phyloP scores from a whole-genome alignment of 23 red algal species.

The Gracilaria caudata region DNA sequence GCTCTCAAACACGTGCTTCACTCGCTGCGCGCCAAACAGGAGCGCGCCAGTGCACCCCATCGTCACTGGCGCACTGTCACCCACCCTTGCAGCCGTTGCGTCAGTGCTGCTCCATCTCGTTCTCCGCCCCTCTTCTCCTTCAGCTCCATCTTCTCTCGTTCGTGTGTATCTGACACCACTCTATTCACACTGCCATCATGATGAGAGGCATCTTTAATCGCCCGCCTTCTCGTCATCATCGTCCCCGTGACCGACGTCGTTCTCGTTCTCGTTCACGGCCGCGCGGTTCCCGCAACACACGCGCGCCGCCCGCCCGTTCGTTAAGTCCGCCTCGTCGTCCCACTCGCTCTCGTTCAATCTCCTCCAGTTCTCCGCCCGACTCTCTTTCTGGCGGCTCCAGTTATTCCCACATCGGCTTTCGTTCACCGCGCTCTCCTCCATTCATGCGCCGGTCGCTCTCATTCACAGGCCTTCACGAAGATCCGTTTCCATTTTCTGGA shows the following conservation, averaged over 20 bases:
- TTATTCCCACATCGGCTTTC: slow-evolving; percentile 29
- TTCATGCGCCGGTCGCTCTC: slow-evolving; percentile 38
- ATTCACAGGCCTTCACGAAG: slow-evolving; percentile 9
- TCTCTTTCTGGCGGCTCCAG: slow-evolving; percentile 31
- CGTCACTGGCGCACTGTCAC: background rate
- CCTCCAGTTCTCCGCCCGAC: background rate
- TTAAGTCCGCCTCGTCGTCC: slow-evolving; percentile 18
- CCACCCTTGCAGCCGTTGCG: background rate
- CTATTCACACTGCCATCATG: background rate
- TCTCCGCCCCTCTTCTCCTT: too few relatives aligned
- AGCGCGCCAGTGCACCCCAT: too few relatives aligned
- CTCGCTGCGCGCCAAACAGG: background rate
- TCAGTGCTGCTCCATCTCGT: background rate
- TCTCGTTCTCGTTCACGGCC: slow-evolving; percentile 2
- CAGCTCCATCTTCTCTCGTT: too few relatives aligned
- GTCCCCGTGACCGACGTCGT: background rate
- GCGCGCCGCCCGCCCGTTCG: slow-evolving; percentile 7
- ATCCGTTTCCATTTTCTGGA: background rate
- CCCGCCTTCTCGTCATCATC: background rate
- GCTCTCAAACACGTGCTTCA: background rate
- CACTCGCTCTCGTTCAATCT: slow-evolving; percentile 9
- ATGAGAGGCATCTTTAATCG: slow-evolving; percentile 16
- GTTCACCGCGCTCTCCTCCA: background rate
- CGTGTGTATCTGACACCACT: background rate
- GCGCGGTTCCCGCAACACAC: too few relatives aligned